These are phyloP conservation scores for Trypanosomatidae sp. DNA, from an alignment of 208 protist species.

Conservation along the genomic window DNA sequence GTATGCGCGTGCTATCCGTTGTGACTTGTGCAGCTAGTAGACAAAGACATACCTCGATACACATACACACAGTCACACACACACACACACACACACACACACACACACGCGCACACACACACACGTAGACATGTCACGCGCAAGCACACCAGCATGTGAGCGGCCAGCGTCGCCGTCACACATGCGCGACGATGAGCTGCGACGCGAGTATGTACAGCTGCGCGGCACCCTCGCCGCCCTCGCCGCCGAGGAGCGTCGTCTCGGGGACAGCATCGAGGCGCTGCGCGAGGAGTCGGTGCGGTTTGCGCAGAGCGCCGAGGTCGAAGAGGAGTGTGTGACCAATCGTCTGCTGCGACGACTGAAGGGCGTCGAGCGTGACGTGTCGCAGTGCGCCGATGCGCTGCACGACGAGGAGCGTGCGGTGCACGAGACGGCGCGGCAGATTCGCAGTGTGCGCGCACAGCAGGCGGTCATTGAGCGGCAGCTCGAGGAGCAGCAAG, in stretches of 20 bases:
- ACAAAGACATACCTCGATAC: too few relatives aligned
- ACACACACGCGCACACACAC: neutral
- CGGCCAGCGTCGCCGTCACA: neutral
- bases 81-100: constrained; percentile 4
- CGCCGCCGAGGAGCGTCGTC: constrained; percentile 14
- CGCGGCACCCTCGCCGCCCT: constrained; percentile 18
- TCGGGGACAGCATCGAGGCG: constrained; percentile 30
- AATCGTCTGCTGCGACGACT: constrained; percentile 69
- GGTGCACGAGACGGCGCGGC: constrained; percentile 10
- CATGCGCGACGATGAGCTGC: constrained; percentile 44
- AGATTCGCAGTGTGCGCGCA: constrained; percentile 38
- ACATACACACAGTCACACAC: too few relatives aligned
- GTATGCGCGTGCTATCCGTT: too few relatives aligned
- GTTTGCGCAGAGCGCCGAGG: constrained; percentile 47
- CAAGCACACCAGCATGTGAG: neutral
- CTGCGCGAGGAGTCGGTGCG: constrained; percentile 59
- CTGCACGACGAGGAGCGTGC: constrained; percentile 44
- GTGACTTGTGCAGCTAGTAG: too few relatives aligned
- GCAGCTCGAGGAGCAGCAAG: constrained; percentile 46
- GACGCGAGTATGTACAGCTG: constrained; percentile 35
- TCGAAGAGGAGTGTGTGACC: constrained; percentile 63
- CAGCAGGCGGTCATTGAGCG: constrained; percentile 49
- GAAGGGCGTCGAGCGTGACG: constrained; percentile 38
- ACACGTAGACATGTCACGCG: neutral
- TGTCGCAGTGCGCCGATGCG: constrained; percentile 17